Evolutionary conservation across 2,329 filamentous ascomycete genomes (phyloP), one percentile per base, ranked within the genome.

Genomic region (Nemania serpens): DNA sequence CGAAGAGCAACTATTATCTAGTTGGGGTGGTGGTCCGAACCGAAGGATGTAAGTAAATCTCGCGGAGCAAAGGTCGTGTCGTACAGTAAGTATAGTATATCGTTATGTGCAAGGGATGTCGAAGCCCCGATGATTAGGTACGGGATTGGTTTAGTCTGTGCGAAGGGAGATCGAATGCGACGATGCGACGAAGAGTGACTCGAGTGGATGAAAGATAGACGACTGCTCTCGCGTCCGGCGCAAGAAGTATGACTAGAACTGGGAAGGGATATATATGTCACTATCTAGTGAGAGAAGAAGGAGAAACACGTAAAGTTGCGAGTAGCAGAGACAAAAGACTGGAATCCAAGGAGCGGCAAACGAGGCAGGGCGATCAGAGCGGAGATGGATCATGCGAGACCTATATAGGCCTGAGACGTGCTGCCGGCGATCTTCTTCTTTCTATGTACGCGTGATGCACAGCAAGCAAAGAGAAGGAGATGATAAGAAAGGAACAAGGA

Each of bases 301-400:
- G 45, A 39, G 41, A 17, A 41, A 41, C 39, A 49, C 52, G 52
- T 50, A 39, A 47, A 57, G 34, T 29, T 29, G 33, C n/a, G n/a
- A n/a, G n/a, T 18, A 41, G 20, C 33, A 37, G 13, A 25, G 49
- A 52, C n/a, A n/a, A 33, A 46, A 42, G 37, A 61, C 60, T 60
- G 58, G 61, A 61, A 63, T 61, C 59, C 53, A 62, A n/a, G 55
- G 55, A 59, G 55, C 33, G 42, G 52, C 43, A n/a, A n/a, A n/a
- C n/a, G n/a, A n/a, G n/a, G n/a, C 46, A 52, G 58, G 62, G 13
- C 45, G 58, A 62, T 62, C 52, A 29, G 20, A 20, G 61, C 43
- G 58, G 61, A 42, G 46, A 25, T 52, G 17, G 42, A 56, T 62
- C 60, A 62, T 59, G 60, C 60, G 42, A 60, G 43, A 50, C 25